Base-by-base conservation (phyloP, 1,284 basidiomycete species). In the Cryptococcus wingfieldii region DNA sequence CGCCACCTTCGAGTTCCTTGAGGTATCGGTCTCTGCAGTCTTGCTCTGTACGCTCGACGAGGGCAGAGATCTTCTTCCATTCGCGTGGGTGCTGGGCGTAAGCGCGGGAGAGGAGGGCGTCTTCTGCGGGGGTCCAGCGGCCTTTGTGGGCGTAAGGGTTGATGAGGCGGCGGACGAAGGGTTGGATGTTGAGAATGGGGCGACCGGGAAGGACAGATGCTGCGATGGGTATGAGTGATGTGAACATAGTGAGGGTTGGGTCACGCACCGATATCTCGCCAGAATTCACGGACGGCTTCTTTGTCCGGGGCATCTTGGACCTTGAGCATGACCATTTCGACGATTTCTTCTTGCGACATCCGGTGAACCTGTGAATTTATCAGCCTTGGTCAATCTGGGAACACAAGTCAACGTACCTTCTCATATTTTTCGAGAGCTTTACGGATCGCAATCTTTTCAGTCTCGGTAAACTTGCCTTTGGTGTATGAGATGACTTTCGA, bases 21-120 rank as follows among this genome's bases (percentile, higher is more conserved):
- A 51, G 60, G 53, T 64, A 75, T 23, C 71, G 55, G 54, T 71
- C 69, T 28, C 71, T 49, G 55, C 71, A 74, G 54, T 72, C 73
- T 23, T 55, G 45, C 45, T 68, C 65, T 4, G 68, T 65, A 27
- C 73, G 54, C 34, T 69, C 70, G 18, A 75, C 68, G 5, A 61
- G 51, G 1, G 54, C 53, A 1, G 68, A 65, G 27, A 75, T 68
- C 53, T 66, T 70, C 16, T 55, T 53, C 73, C 73, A 75, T 53
- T 65, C 52, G 25, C 62, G 61, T 1, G 68, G 70, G 39, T 65
- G 54, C 12, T 58, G 28, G 38, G 59, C 55, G 50, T 68, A 68
- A n/a, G 68, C 69, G 4, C 54, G 47, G 5, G 64, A 49, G 25
- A 75, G 55, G 31, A 56, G 60, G n/a, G 44, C 54, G 51, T 75